Conservation (phyloP, 306 rosid species). For the Pyrus pyrifolia region DNA sequence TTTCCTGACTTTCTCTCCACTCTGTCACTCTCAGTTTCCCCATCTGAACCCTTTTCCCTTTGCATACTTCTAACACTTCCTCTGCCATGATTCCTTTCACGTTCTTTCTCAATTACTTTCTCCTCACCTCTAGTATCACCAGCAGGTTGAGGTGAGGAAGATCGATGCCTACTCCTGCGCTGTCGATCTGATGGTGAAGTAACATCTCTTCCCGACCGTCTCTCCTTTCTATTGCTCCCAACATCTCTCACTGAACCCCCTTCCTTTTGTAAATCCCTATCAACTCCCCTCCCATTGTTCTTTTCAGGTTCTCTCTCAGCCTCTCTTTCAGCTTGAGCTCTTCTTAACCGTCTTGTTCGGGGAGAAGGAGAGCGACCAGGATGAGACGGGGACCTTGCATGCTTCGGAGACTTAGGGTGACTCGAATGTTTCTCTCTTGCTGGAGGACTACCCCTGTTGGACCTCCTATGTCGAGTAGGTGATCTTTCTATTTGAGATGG, state of each 20-base stretch:
- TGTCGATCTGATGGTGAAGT: conserved; percentile 22
- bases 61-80: conserved; percentile 4
- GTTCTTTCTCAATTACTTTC: neutral
- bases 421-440: conserved; percentile 24
- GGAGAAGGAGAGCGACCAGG: conserved; percentile 48
- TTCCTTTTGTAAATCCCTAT: conserved; percentile 28
- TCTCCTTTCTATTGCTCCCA: conserved; percentile 43
- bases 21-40: conserved; percentile 36
- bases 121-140: conserved; percentile 1
- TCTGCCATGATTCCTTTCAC: conserved; percentile 4
- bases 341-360: conserved; percentile 47
- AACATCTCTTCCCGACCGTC: conserved; percentile 29
- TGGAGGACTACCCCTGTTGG: conserved; percentile 23
- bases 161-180: conserved; percentile 9
- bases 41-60: conserved; percentile 45
- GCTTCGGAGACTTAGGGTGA: conserved; percentile 25
- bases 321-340: conserved; percentile 32
- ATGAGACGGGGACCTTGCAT: conserved; percentile 23
- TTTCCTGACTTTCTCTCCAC: conserved; percentile 43
- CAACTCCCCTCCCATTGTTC: conserved; percentile 15
- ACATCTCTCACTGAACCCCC: conserved; percentile 42
- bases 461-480: conserved; percentile 33
- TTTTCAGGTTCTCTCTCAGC: conserved; percentile 23
- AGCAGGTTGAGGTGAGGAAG: conserved; percentile 19
- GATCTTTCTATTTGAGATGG: conserved; percentile 33